Percentiles rank a stretch among this genome's conserved stretches.
Conservation (phyloP, 1,139 yeast species). For the Yamadazyma atmosphaerica region DNA sequence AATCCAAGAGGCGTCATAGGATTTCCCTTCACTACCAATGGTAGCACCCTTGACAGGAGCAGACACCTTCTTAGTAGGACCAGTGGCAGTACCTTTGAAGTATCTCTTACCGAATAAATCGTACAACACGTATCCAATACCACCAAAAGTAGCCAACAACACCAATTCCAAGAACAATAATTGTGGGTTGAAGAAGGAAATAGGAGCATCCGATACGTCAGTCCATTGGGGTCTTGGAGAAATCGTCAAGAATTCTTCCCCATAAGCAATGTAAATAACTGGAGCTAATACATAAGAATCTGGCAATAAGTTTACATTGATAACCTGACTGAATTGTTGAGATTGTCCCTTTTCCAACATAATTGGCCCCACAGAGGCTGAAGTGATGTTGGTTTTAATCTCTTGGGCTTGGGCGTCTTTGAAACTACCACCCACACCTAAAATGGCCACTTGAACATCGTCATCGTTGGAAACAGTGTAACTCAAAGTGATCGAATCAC, state of each 20-base stretch:
- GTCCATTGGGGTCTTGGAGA: conserved; percentile 62
- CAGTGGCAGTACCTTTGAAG: conserved; percentile 30
- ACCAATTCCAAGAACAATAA: conserved; percentile 62
- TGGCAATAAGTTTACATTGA: conserved; percentile 58
- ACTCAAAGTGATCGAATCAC: conserved; percentile 54
- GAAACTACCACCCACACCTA: conserved; percentile 77
- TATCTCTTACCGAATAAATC: conserved; percentile 45
- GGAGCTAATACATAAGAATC: conserved; percentile 64
- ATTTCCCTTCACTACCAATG: conserved; percentile 22
- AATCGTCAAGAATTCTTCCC: conserved; percentile 51
- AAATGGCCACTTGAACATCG: conserved; percentile 48
- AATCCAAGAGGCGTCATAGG: conserved; percentile 37
- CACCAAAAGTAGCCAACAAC: conserved; percentile 51
- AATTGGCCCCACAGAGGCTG: conserved; percentile 65
- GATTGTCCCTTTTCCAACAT: conserved; percentile 50
- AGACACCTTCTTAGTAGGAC: conserved; percentile 30
- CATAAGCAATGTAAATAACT: conserved; percentile 51
- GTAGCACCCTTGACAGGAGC: conserved; percentile 31
- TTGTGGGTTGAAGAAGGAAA: conserved; percentile 74
- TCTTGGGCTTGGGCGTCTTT: conserved; percentile 55
- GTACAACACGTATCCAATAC: conserved; percentile 50
- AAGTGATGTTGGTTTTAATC: conserved; percentile 60
- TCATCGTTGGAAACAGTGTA: conserved; percentile 63
- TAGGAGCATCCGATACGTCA: conserved; percentile 59
- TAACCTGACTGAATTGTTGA: conserved; percentile 50